Evolutionary conservation across 2,329 filamentous ascomycete species (phyloP).

Genomic region (Sporothrix dimorphospora): DNA sequence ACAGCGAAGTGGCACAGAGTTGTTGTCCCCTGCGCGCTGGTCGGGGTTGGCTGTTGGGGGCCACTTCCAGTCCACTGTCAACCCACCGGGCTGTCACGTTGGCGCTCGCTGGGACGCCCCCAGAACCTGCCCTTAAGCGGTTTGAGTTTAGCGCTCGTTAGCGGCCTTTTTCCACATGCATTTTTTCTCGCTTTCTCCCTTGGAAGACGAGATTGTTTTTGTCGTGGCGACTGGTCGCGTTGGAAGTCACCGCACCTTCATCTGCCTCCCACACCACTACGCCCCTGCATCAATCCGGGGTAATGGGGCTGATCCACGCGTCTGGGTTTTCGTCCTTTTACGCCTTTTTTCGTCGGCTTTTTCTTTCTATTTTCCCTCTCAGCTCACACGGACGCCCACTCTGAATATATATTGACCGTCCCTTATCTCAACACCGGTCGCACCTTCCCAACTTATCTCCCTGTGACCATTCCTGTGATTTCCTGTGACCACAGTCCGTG

Average conservation of each 20-base stretch:
- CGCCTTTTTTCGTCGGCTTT: not conserved
- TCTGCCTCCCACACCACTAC: not conserved
- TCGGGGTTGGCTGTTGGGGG: not conserved
- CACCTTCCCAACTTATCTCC: conserved; percentile 15
- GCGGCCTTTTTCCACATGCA: not conserved
- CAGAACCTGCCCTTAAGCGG: not conserved
- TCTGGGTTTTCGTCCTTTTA: not conserved
- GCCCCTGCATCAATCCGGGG: conserved; percentile 4
- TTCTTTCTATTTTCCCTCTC: not conserved
- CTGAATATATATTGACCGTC: conserved; percentile 10
- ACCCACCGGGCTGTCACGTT: not conserved
- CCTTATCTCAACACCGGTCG: not conserved
- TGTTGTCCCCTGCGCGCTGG: not conserved
- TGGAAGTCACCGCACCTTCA: not conserved
- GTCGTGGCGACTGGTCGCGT: not conserved
- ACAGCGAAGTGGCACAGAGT: not conserved
- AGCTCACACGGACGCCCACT: not conserved
- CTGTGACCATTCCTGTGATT: conserved; percentile 23
- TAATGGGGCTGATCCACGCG: conserved; percentile 9
- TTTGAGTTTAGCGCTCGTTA: not conserved
- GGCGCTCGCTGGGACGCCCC: not conserved
- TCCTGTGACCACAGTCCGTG: conserved; percentile 13
- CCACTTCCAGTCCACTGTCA: not conserved
- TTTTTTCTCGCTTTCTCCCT: not conserved
- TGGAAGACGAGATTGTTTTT: not conserved